A percentile compares a stretch with the other conserved stretches of the same genome.
phyloP scores from a whole-genome alignment of 768 basidiomycete genomes.

The Austroboletus eburneus region DNA sequence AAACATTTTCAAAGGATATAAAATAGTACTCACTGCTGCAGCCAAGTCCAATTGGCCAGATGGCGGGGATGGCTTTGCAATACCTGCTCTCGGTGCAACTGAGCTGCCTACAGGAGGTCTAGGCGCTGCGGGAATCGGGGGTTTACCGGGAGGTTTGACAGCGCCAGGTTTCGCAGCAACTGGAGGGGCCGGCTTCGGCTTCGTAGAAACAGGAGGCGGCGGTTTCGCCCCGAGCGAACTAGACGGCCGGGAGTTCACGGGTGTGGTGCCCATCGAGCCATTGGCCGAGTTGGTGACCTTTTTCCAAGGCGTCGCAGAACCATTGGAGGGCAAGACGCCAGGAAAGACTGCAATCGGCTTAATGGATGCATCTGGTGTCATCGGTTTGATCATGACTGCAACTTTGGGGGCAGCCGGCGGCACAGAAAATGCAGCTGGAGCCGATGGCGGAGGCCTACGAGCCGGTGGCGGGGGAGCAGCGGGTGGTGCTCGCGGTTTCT shows the following conservation, averaged over 20 bases:
- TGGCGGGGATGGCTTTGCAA: conserved; percentile 40
- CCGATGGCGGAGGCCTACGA: conserved; percentile 41
- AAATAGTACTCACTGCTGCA: conserved; percentile 57
- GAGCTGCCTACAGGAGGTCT: conserved; percentile 39
- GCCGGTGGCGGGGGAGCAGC: conserved; percentile 69
- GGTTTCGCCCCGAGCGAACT: conserved; percentile 48
- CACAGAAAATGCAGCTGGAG: conserved; percentile 35
- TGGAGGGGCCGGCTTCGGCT: conserved; percentile 60
- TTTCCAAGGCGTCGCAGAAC: conserved; percentile 73
- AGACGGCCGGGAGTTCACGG: conserved; percentile 46
- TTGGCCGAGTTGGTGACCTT: conserved; percentile 40
- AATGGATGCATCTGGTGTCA: conserved; percentile 57
- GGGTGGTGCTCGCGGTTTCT: conserved; percentile 57
- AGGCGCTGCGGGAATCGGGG: conserved; percentile 56
- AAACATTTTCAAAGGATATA: neutral
- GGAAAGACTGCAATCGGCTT: conserved; percentile 83
- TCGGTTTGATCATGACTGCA: conserved; percentile 37
- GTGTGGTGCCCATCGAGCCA: conserved; percentile 35
- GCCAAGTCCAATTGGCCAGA: conserved; percentile 77
- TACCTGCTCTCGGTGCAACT: conserved; percentile 36
- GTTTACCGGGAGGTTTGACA: conserved; percentile 52
- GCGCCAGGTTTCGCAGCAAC: conserved; percentile 50
- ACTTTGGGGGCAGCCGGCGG: conserved; percentile 34
- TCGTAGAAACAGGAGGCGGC: conserved; percentile 58
- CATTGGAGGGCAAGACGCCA: conserved; percentile 65